These are phyloP conservation scores for Globisporangium acanthophoron DNA, from an alignment of 352 stramenopile genomes.

Conservation along the genomic window DNA sequence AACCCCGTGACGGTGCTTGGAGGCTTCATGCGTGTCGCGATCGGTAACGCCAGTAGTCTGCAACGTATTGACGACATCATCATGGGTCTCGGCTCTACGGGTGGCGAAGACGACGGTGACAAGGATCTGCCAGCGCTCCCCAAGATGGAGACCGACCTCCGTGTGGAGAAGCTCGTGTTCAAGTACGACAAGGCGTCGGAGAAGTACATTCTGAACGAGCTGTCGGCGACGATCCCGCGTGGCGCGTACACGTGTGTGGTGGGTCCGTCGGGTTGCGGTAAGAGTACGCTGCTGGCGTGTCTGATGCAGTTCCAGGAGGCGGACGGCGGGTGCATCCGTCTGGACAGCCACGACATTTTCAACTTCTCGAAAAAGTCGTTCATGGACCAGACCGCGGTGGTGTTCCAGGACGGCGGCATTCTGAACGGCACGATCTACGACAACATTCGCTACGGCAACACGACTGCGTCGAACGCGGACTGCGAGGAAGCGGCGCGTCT, in stretches of 20 bases:
- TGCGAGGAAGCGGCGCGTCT: constrained; percentile 76
- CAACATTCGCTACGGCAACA: constrained; percentile 85
- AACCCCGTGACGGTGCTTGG: constrained; percentile 78
- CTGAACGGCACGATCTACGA: constrained; percentile 86
- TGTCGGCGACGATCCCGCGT: constrained; percentile 61
- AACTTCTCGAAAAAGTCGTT: constrained; percentile 86
- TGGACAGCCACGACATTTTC: constrained; percentile 81
- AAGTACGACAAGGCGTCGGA: constrained; percentile 84
- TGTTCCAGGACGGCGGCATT: constrained; percentile 86
- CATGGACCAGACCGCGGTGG: constrained; percentile 82
- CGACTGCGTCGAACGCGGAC: constrained; percentile 59
- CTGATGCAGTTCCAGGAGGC: constrained; percentile 88
- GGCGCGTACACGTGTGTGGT: constrained; percentile 85
- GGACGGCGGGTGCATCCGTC: constrained; percentile 70
- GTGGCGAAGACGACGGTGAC: constrained; percentile 38
- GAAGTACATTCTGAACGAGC: constrained; percentile 78
- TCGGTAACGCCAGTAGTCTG: constrained; percentile 81
- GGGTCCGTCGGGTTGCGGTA: constrained; percentile 78
- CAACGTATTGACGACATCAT: constrained; percentile 87
- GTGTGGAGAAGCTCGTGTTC: constrained; percentile 77
- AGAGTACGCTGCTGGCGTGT: constrained; percentile 83
- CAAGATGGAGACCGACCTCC: constrained; percentile 82
- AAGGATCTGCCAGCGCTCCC: constrained; percentile 65
- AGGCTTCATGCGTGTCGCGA: constrained; percentile 87
- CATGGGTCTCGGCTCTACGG: constrained; percentile 38